Conservation (phyloP, 2,329 filamentous ascomycete genomes). For the Fusarium sp. region DNA sequence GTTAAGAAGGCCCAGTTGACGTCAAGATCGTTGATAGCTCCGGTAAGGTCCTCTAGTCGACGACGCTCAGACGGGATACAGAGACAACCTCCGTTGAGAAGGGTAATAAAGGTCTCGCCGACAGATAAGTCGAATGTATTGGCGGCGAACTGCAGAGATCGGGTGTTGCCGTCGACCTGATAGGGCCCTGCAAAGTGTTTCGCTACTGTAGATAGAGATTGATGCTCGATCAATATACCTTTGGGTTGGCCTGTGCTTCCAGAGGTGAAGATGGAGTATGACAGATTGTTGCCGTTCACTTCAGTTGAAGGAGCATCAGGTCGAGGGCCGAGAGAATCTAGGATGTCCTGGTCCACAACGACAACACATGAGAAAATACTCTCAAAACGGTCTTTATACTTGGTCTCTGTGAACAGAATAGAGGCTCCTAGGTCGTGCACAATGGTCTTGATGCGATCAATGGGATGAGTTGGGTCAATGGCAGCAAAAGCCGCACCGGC, state of each 20-base stretch:
- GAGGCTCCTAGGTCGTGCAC: not conserved
- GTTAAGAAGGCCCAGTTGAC: slow-evolving; percentile 11
- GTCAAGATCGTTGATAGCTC: not conserved
- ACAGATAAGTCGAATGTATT: slow-evolving; percentile 1
- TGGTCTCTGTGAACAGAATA: not conserved
- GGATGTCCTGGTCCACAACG: not conserved
- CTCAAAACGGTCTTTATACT: not conserved
- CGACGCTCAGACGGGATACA: not conserved
- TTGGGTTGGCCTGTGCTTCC: slow-evolving; percentile 35
- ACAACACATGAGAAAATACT: not conserved
- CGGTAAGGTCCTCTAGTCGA: not conserved
- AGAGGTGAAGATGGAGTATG: slow-evolving; percentile 30
- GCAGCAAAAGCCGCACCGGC: not conserved
- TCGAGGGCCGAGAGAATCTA: not conserved
- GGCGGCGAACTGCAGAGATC: slow-evolving; percentile 13
- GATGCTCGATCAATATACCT: slow-evolving; percentile 31
- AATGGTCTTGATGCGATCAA: not conserved
- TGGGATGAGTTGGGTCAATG: not conserved
- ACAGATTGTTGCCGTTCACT: not conserved
- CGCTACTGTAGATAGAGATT: not conserved
- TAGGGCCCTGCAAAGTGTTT: not conserved
- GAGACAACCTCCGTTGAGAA: not conserved
- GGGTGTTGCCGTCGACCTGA: not conserved
- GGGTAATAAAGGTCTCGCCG: not conserved
- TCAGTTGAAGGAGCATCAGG: not conserved